Base-by-base conservation (phyloP, 2,329 filamentous ascomycete genomes). In the Conoideocrella luteorostrata region DNA sequence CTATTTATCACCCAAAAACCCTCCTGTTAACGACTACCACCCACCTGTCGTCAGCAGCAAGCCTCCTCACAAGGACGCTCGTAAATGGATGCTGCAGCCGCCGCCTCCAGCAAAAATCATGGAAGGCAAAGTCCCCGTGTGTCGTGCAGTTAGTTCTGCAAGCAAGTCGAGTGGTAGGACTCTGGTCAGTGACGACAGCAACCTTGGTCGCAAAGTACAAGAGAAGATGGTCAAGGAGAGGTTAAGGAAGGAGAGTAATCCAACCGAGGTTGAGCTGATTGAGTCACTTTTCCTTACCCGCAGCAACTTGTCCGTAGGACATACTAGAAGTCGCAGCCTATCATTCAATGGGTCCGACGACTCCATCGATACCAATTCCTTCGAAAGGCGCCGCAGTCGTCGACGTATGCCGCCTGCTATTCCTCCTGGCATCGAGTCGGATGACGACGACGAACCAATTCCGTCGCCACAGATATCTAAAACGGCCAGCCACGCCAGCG, bases 51-150 rank as follows among this genome's bases (percentile, higher is more conserved):
- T 93, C 48, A 88, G 79, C 62, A 87, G 81, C 64, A 84, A 78
- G 45, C 85, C 82, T 12, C 75, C 72, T 29, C 81, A 78, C 59
- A 80, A 71, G 57, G 80, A 81, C 43, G 88, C 86, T 47, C 84
- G 86, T 43, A 77, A 75, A 57, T 96, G 90, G 90, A 95, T 96
- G 89, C 70, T 95, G 41, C 88, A 95, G 58, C 90, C 90, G 2
- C 88, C 89, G 1, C 90, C 90, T n/a, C 79, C 84, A 26, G 88
- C 90, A 45, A 89, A 84, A 61, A 74, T 95, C 47, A 96, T 96
- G 90, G 86, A 85, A 51, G 90, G 89, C 52, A 93, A 90, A 61
- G 78, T 86, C 28, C 78, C 80, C 23, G 81, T 84, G 17, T 78
- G 74, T 54, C 70, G 82, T 43, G 83, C 78, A 50, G 70, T 70